Percentiles rank a stretch among this genome's conserved stretches.
phyloP scores from a whole-genome alignment of 257 asterid species.

The Solanum piurae region DNA sequence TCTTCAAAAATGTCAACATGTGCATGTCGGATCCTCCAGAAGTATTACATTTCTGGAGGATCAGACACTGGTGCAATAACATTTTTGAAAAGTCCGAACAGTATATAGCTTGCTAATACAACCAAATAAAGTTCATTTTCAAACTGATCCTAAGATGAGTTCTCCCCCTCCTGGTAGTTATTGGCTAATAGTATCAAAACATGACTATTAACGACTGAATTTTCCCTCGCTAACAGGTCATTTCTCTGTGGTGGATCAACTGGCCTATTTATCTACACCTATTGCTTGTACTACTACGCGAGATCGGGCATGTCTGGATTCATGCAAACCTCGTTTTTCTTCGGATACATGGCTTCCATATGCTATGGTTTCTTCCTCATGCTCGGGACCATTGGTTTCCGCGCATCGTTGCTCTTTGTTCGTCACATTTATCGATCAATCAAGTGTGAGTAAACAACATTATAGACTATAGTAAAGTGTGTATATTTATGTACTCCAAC shows the following conservation, averaged over 20 bases:
- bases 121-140: background rate
- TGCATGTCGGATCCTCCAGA: background rate
- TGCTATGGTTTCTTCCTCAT: slow-evolving; percentile 23
- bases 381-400: slow-evolving; percentile 17
- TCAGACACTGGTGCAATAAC: background rate
- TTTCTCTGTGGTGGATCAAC: slow-evolving; percentile 23
- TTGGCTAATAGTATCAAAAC: background rate
- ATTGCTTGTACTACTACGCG: slow-evolving; percentile 10
- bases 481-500: background rate
- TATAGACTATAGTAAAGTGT: background rate
- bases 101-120: background rate
- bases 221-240: slow-evolving; percentile 4
- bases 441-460: slow-evolving; percentile 15
- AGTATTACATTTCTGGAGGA: background rate
- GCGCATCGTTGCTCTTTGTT: slow-evolving; percentile 10
- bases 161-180: background rate
- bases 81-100: background rate
- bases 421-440: slow-evolving; percentile 11
- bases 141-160: background rate
- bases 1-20: background rate
- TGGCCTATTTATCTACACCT: slow-evolving; percentile 4
- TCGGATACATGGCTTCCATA: slow-evolving; percentile 22
- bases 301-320: slow-evolving; percentile 14
- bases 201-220: background rate
- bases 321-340: slow-evolving; percentile 25